Base-by-base conservation (phyloP, 2,329 filamentous ascomycete species). In the Fusarium veterinarium region DNA sequence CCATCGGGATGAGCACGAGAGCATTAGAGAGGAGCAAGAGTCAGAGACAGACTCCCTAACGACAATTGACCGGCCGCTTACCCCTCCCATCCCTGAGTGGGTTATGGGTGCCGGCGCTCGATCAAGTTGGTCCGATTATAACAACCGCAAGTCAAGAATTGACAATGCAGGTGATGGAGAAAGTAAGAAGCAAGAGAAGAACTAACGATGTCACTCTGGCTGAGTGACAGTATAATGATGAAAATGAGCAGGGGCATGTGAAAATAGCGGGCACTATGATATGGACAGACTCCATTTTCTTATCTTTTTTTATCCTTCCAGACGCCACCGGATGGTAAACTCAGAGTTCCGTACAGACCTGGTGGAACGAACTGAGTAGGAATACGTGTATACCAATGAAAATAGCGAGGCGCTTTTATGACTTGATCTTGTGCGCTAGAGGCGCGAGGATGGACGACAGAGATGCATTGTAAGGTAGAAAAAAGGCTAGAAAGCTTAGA, bases 51-150 rank as follows among this genome's bases (percentile, higher is more conserved):
- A 76, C 41, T 74, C 69, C 20, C 67, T 57, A 41, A 65, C 37
- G 8, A 71, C 62, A 76, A 75, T 79, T 12, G 86, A 86, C 74
- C 81, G 85, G 51, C 84, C 84, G 42, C 84, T 90, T 82, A 90
- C 88, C 14, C 88, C 89, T 16, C 89, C 89, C 3, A 89, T 91
- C 44, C 89, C 89, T 1, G 88, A 90, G 11, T 91, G 88, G 85
- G 86, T 91, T 40, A 79, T 91, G 62, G 86, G 84, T 64, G 86
- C 87, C 1, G 86, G 87, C n/a, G 80, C 84, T 56, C 83, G 85
- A 63, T 84, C 83, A 31, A 89, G 86, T 75, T 80, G 88, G 73
- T 76, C 81, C n/a, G 84, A 82, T 20, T 87, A 87, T 69, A 81
- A 84, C 60, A 83, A 72, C 70, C 81, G 83, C 62, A 84, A 80